Evolutionary conservation across 805 yeast species (phyloP).

Genomic region (Ogataea henricii): DNA sequence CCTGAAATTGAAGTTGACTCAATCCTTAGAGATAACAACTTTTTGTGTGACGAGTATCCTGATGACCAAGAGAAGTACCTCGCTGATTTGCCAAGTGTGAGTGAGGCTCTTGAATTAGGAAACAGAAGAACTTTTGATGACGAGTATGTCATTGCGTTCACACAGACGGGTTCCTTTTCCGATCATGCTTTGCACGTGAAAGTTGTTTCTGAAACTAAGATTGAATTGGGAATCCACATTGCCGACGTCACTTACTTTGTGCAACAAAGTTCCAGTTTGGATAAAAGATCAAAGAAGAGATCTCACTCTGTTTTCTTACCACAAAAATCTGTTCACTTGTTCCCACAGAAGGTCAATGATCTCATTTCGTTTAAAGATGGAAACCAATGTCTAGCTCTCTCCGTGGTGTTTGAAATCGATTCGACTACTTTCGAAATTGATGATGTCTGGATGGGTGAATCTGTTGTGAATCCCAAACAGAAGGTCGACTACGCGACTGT

Average conservation of each 20-base stretch:
- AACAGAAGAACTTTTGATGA: conserved; percentile 54
- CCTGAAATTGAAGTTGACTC: conserved; percentile 82
- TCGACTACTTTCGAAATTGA: conserved; percentile 69
- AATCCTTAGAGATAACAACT: conserved; percentile 83
- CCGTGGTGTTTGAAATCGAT: conserved; percentile 81
- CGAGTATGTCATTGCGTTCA: conserved; percentile 66
- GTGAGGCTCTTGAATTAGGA: conserved; percentile 34
- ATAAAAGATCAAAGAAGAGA: conserved; percentile 87
- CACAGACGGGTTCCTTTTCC: conserved; percentile 56
- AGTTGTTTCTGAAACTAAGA: conserved; percentile 54
- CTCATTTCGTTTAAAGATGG: conserved; percentile 62
- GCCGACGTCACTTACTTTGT: conserved; percentile 76
- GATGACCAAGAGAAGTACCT: conserved; percentile 37
- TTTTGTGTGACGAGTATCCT: conserved; percentile 78
- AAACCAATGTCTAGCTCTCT: conserved; percentile 63
- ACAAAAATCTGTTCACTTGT: conserved; percentile 66
- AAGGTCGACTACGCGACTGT: conserved; percentile 55
- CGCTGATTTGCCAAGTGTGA: conserved; percentile 42
- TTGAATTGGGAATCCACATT: conserved; percentile 84
- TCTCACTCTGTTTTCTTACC: conserved; percentile 87
- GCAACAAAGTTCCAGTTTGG: conserved; percentile 73
- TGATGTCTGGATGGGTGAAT: conserved; percentile 75
- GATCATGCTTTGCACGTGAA: conserved; percentile 87
- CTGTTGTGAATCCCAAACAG: conserved; percentile 65
- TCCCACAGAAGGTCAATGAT: conserved; percentile 66